phyloP scores from a whole-genome alignment of 352 stramenopile species.

The Phytophthora quininea region DNA sequence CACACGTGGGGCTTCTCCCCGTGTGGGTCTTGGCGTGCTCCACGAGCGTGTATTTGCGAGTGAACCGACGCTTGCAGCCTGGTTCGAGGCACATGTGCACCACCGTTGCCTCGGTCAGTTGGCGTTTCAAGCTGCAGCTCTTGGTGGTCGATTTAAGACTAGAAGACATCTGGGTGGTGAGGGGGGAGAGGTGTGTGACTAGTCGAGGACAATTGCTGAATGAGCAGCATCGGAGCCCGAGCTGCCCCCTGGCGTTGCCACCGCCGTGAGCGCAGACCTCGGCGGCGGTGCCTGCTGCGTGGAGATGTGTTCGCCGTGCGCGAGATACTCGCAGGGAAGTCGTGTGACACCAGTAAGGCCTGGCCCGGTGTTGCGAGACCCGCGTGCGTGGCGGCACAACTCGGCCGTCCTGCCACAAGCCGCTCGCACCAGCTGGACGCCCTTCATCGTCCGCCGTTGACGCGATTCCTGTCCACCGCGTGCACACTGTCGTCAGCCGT shows the following conservation, averaged over 20 bases:
- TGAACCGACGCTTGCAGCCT: conserved; percentile 23
- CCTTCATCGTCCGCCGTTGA: conserved; percentile 18
- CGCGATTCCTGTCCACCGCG: conserved; percentile 23
- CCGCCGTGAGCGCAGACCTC: conserved; percentile 13
- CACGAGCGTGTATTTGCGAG: conserved; percentile 36
- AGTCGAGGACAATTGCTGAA: conserved; percentile 30
- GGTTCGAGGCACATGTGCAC: conserved; percentile 28
- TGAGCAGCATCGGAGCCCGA: conserved; percentile 10
- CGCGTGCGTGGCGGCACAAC: conserved; percentile 19
- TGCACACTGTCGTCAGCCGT: conserved; percentile 6
- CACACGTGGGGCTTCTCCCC: conserved; percentile 39
- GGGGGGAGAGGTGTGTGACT: conserved; percentile 4
- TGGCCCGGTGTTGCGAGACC: conserved; percentile 10
- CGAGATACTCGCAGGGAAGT: conserved; percentile 6
- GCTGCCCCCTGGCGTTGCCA: conserved; percentile 15
- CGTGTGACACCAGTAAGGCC: conserved; percentile 24
- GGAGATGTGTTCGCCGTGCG: conserved; percentile 26
- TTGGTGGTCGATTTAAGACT: conserved; percentile 18
- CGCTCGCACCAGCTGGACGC: conserved; percentile 7
- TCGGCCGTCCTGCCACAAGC: conserved; percentile 19
- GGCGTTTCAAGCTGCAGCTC: conserved; percentile 23
- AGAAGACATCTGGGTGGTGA: conserved; percentile 11
- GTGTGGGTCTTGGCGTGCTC: conserved; percentile 44
- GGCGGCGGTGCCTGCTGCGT: conserved; percentile 7
- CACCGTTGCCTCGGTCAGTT: conserved; percentile 14